Evolutionary conservation across 768 basidiomycete species (phyloP), one percentile per base, ranked within the genome.

Genomic region (Boletus rex-veris): DNA sequence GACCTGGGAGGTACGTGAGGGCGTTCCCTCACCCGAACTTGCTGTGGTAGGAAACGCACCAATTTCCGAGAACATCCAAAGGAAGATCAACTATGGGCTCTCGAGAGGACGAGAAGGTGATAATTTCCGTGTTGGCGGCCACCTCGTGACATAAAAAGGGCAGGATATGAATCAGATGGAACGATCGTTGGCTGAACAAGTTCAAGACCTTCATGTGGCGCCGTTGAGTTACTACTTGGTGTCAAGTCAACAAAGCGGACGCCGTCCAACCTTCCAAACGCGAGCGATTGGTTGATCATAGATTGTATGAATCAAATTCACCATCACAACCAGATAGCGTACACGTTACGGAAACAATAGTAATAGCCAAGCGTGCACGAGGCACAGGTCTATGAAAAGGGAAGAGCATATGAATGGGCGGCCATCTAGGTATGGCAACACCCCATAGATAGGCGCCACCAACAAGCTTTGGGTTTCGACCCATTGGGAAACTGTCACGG

Each of bases 121-220:
- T 67, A 60, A 87, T 85, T 71, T 87, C 84, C 35, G 85, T 87
- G 67, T 87, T 85, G 19, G 78, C 83, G 47, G 69, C 59, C 31
- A 58, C 71, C 37, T 50, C 44, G 54, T 70, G 66, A 59, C 61
- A 67, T 57, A 64, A 55, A 41, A 64, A 46, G 45, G 31, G 55
- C 2, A 69, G 41, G 31, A 58, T 24, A 49, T 19, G 41, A 26
- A 52, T 41, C 30, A 60, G 56, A 54, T 48, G 46, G 38, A 59
- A 52, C 28, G 59, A 55, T 57, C 53, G 59, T 41, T 37, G 52
- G 50, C 28, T 26, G 50, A 47, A 37, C 57, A 9, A 49, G 52
- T 45, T 43, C 43, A 50, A 35, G 47, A 38, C 31, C 14, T 53
- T 65, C 61, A 65, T 61, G 48, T 64, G 59, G 44, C 42, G 50